Conservation (phyloP, 208 protist genomes). For the Trypanosoma cruzi region DNA sequence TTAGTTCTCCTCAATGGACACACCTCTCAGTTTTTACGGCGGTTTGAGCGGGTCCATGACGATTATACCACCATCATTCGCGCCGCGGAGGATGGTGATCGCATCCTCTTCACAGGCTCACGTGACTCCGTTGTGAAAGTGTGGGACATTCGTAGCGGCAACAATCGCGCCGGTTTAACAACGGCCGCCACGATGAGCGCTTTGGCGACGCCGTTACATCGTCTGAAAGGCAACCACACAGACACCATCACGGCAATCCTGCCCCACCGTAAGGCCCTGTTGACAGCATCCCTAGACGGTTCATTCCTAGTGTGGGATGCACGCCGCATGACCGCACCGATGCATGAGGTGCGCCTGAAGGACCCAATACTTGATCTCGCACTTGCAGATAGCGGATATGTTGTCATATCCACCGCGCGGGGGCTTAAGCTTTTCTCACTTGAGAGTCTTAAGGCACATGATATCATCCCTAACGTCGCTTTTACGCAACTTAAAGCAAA, state of each 20-base stretch:
- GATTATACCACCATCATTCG: conserved; percentile 78
- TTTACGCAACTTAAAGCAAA: conserved; percentile 46
- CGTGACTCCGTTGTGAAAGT: conserved; percentile 71
- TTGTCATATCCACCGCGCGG: conserved; percentile 59
- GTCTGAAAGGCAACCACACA: conserved; percentile 34
- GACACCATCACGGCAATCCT: conserved; percentile 74
- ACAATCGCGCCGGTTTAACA: conserved; percentile 16
- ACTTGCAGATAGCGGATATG: conserved; percentile 28
- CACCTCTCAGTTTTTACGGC: conserved; percentile 44
- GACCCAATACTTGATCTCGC: conserved; percentile 58
- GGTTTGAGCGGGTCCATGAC: conserved; percentile 51
- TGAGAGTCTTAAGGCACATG: conserved; percentile 33
- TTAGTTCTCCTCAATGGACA: conserved; percentile 43
- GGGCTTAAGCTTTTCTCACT: conserved; percentile 56
- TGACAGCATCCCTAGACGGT: conserved; percentile 70
- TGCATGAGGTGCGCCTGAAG: conserved; percentile 36
- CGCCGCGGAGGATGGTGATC: conserved; percentile 54
- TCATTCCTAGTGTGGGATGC: conserved; percentile 70
- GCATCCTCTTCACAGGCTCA: conserved; percentile 65
- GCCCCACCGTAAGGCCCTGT: conserved; percentile 47
- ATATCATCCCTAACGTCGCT: conserved; percentile 44
- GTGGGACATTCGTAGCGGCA: conserved; percentile 63
- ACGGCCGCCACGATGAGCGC: neutral
- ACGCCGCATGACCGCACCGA: conserved; percentile 47
- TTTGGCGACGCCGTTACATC: conserved; percentile 24